Percentiles rank a stretch among this genome's conserved stretches.
These are phyloP conservation scores for Alternaria rosae DNA, from an alignment of 2,329 filamentous ascomycete species.

Conservation along the genomic window DNA sequence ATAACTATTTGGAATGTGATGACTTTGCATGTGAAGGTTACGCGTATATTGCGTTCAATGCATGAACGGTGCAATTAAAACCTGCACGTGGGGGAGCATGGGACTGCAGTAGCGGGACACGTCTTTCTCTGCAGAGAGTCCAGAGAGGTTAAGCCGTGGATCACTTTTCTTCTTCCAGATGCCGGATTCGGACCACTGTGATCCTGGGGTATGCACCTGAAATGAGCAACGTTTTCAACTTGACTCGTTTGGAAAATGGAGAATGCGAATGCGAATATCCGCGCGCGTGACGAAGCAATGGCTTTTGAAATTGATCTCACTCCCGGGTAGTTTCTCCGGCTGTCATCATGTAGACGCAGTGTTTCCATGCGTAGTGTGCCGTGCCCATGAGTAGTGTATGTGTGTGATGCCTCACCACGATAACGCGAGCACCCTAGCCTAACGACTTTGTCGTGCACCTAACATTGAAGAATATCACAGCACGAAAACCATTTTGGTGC, in stretches of 20 bases:
- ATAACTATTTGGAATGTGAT: neutral
- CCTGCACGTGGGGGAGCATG: conserved; percentile 10
- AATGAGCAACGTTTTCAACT: neutral
- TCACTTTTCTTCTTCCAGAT: neutral
- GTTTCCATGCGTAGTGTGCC: neutral
- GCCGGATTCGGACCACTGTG: neutral
- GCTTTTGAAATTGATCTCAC: neutral
- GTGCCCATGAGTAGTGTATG: neutral
- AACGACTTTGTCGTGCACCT: conserved; percentile 1
- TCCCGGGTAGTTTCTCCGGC: neutral
- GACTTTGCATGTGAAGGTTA: conserved; percentile 10
- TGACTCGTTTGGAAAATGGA: neutral
- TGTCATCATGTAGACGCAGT: neutral
- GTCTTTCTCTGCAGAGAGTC: conserved; percentile 3
- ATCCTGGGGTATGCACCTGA: neutral
- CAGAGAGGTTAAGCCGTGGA: neutral
- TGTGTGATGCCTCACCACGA: neutral
- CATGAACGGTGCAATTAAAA: conserved; percentile 13
- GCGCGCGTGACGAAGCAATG: neutral
- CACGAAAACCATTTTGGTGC: neutral
- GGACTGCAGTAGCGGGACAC: conserved; percentile 5
- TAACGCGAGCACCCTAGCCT: neutral
- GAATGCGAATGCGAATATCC: neutral
- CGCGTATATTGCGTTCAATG: conserved; percentile 9
- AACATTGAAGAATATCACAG: neutral